These are phyloP conservation scores for Phlyctochytrium bullatum DNA, from an alignment of 192 early-diverging fungal genomes.

Conservation along the genomic window DNA sequence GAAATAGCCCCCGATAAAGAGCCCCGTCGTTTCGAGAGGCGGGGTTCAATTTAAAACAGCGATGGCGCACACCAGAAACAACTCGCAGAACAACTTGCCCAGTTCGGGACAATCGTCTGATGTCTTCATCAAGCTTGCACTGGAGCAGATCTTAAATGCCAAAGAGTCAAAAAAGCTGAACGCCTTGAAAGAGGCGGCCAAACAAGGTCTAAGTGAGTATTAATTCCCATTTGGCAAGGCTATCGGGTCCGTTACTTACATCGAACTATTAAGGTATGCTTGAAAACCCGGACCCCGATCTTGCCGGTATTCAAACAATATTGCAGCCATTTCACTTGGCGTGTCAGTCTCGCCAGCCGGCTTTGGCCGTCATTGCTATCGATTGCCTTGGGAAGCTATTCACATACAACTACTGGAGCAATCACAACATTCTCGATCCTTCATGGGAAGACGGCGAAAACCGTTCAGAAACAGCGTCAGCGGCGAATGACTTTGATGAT, in stretches of 20 bases:
- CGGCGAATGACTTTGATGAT: conserved; percentile 21
- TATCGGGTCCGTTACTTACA: conserved; percentile 3
- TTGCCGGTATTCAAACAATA: conserved; percentile 40
- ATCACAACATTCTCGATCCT: conserved; percentile 14
- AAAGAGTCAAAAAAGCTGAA: conserved; percentile 47
- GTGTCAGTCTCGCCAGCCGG: conserved; percentile 63
- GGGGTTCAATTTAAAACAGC: too few species aligned
- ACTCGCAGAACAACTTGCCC: background rate
- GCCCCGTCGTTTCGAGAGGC: too few species aligned
- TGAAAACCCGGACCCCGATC: conserved; percentile 21
- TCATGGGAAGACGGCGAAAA: conserved; percentile 7
- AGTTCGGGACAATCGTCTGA: conserved; percentile 27
- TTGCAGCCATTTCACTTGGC: conserved; percentile 70
- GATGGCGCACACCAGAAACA: background rate
- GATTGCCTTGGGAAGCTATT: conserved; percentile 77
- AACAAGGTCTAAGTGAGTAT: conserved; percentile 34
- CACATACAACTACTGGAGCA: conserved; percentile 60
- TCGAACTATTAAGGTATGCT: conserved; percentile 10
- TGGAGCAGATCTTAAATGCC: conserved; percentile 42
- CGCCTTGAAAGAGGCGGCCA: conserved; percentile 35
- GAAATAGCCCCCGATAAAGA: too few species aligned
- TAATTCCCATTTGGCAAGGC: background rate
- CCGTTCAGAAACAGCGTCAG: conserved; percentile 5
- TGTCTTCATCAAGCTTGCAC: conserved; percentile 50
- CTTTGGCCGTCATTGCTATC: conserved; percentile 64